Base-by-base conservation (phyloP, 306 rosid genomes). In the Geum urbanum region DNA sequence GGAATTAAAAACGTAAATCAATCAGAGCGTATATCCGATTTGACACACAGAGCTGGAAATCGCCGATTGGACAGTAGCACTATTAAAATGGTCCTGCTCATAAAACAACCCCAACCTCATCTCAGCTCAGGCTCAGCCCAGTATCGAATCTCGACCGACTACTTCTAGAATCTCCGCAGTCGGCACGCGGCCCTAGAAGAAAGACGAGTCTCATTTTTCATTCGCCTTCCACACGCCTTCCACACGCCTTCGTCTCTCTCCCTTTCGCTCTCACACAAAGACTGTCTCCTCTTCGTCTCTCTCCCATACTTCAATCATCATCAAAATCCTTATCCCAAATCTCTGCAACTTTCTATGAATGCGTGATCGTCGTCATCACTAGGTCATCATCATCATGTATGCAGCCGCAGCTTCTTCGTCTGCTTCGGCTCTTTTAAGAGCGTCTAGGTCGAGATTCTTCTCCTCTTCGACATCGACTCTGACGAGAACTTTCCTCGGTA, bases 341-440 rank as follows among this genome's bases (percentile, higher is more conserved):
- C 49, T 51, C 69, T 22, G 63, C 43, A 37, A 11, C 27, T 41
- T 53, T 32, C 14, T 49, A 51, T 83, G 84, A 71, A 71, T 85
- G 82, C 85, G 71, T 86, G 86, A 78, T 80, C 81, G 45, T 57
- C 62, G 62, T 56, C 62, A 24, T 8, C 14, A 55, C 61, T 55
- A 37, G 24, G 39, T 1, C 8, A 43, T 8, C 15, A 24, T 63
- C 59, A 77, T 57, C 88, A 89, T 88, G 87, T 81, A 81, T 81
- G 85, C 70, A 83, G 35, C 47, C 64, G 53, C 79, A 44, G 73
- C 84, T 55, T 46, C 86, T 41, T 81, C 85, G 35, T 80, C 96
- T 0, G 78, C 84, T 2, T 83, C 86, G 66, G 76, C 89, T 43
- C 86, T 87, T 49, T 83, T 92, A 61, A 78, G 96, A 80, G 89